A percentile compares a stretch with the other conserved stretches of the same genome.
Conservation (phyloP, 768 basidiomycete species). For the Amanita exitialis region DNA sequence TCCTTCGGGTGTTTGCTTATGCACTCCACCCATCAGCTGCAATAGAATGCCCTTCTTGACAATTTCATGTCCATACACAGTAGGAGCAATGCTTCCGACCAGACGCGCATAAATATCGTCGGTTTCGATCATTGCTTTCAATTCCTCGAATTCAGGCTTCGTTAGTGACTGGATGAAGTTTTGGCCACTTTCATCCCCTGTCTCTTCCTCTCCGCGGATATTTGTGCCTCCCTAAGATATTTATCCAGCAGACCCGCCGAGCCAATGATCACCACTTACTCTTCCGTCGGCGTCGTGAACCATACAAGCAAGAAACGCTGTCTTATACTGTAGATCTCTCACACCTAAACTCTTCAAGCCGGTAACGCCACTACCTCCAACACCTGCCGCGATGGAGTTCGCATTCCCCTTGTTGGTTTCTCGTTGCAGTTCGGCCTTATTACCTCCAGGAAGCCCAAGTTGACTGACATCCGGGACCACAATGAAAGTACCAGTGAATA, state of each 20-base stretch:
- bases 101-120: constrained; percentile 93
- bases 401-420: constrained; percentile 65
- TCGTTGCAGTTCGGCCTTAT: constrained; percentile 81
- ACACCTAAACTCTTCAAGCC: constrained; percentile 94
- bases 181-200: constrained; percentile 67
- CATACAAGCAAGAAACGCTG: constrained; percentile 97
- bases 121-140: constrained; percentile 87
- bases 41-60: constrained; percentile 96
- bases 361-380: constrained; percentile 77
- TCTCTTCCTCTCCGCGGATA: constrained; percentile 82
- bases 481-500: constrained; percentile 96
- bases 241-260: constrained; percentile 2
- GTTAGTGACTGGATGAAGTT: constrained; percentile 86
- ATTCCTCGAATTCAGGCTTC: constrained; percentile 89
- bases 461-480: constrained; percentile 98
- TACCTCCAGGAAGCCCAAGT: constrained; percentile 90
- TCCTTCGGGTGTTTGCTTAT: constrained; percentile 92
- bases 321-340: constrained; percentile 94
- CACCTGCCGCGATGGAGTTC: constrained; percentile 48
- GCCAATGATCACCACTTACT: constrained; percentile 36
- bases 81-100: constrained; percentile 93
- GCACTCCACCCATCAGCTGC: constrained; percentile 97
- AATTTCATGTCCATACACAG: constrained; percentile 97
- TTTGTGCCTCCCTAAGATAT: constrained; percentile 67
- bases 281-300: constrained; percentile 84